Percentiles rank a stretch among this genome's conserved stretches.
Conservation (phyloP, 208 protist species). For the Leishmania arabica region DNA sequence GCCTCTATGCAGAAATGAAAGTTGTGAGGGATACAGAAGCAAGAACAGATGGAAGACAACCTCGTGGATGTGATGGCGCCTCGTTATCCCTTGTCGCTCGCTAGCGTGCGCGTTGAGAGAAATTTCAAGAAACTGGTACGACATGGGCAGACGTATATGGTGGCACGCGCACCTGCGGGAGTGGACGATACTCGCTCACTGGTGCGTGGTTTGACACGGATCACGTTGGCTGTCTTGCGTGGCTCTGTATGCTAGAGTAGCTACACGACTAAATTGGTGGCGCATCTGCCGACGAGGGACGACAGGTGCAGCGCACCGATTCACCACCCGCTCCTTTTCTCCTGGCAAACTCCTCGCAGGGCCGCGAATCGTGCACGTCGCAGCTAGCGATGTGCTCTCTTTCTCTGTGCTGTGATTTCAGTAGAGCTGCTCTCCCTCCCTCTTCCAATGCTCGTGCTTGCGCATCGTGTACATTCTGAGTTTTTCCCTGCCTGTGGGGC, state of each 20-base stretch:
- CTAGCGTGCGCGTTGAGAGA: neutral
- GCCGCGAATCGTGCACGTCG: no score
- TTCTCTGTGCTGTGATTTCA: neutral
- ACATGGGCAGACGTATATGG: neutral
- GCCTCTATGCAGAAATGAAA: neutral
- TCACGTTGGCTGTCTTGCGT: neutral
- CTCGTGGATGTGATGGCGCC: neutral
- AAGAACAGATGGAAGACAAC: neutral
- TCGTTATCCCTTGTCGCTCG: neutral
- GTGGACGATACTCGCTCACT: neutral
- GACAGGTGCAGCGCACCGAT: neutral
- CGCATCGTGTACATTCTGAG: neutral
- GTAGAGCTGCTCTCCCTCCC: neutral
- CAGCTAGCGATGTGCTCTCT: neutral
- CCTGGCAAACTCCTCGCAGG: neutral
- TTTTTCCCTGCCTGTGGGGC: neutral
- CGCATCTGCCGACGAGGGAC: neutral
- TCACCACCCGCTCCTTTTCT: neutral
- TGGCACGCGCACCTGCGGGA: neutral
- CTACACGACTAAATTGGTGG: neutral
- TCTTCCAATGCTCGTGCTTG: neutral
- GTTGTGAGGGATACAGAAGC: neutral
- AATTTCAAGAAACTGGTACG: no score
- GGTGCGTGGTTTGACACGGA: neutral
- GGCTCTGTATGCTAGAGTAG: neutral